Evolutionary conservation across 2,329 filamentous ascomycete species (phyloP).

Genomic region (Cryphonectria carpinicola): DNA sequence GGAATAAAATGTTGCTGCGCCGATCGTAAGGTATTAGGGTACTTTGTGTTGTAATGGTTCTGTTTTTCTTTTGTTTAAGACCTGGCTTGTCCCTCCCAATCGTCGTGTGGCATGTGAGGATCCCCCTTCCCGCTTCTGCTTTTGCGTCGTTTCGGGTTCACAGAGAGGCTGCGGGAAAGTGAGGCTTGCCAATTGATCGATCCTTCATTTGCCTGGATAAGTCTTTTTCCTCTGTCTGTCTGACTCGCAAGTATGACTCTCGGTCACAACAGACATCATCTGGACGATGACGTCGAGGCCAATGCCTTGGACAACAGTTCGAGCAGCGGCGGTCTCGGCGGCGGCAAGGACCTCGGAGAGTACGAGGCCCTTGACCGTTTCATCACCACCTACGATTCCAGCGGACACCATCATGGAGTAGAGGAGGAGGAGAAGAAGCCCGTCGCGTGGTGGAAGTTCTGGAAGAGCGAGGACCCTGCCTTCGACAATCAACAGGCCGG

Average conservation of each 20-base stretch:
- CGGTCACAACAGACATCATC: conserved; percentile 15
- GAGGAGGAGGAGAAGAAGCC: conserved; percentile 29
- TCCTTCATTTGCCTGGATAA: neutral
- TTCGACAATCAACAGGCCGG: conserved; percentile 42
- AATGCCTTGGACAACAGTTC: conserved; percentile 11
- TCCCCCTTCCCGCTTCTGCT: neutral
- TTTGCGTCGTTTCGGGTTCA: conserved; percentile 3
- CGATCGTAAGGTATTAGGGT: neutral
- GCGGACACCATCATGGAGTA: conserved; percentile 30
- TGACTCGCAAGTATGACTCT: conserved; percentile 16
- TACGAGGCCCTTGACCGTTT: conserved; percentile 40
- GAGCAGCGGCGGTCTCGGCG: neutral
- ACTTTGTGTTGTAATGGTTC: neutral
- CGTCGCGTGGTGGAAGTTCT: conserved; percentile 62
- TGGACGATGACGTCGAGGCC: conserved; percentile 26
- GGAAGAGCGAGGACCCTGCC: conserved; percentile 44
- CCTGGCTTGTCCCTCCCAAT: neutral
- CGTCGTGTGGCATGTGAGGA: neutral
- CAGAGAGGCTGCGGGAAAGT: conserved; percentile 1
- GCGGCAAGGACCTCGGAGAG: conserved; percentile 35
- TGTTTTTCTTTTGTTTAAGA: neutral
- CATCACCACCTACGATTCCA: conserved; percentile 38
- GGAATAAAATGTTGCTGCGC: conserved; percentile 1
- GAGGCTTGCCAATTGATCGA: conserved; percentile 7
- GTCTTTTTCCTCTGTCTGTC: neutral